Evolutionary conservation across 2,329 filamentous ascomycete genomes (phyloP).

Genomic region (Cercospora sojina): DNA sequence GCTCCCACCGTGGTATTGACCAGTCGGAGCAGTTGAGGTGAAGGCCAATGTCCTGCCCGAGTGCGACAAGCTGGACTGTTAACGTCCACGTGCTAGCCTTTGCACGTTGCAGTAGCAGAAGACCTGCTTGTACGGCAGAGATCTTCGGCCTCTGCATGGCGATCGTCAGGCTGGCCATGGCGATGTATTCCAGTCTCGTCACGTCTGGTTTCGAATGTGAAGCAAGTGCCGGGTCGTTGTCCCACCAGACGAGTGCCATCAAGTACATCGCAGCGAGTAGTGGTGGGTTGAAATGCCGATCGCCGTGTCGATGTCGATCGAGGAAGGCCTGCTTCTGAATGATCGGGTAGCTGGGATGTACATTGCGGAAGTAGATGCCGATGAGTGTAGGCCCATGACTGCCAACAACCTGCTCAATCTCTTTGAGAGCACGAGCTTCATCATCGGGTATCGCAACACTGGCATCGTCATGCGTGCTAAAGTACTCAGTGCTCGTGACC

Average conservation of each 20-base stretch:
- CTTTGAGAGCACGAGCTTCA: slow-evolving; percentile 65
- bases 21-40: slow-evolving; percentile 84
- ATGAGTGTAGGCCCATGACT: slow-evolving; percentile 75
- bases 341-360: slow-evolving; percentile 80
- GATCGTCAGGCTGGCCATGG: slow-evolving; percentile 69
- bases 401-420: slow-evolving; percentile 72
- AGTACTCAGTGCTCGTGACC: slow-evolving; percentile 75
- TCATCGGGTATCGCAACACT: slow-evolving; percentile 71
- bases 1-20: slow-evolving; percentile 87
- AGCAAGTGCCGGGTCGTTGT: slow-evolving; percentile 66
- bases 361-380: slow-evolving; percentile 76
- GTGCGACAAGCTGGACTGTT: slow-evolving; percentile 82
- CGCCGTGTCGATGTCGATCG: slow-evolving; percentile 71
- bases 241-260: slow-evolving; percentile 85
- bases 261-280: slow-evolving; percentile 80
- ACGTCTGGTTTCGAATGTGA: slow-evolving; percentile 67
- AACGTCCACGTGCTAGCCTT: slow-evolving; percentile 79
- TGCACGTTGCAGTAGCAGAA: slow-evolving; percentile 71
- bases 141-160: slow-evolving; percentile 80
- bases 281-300: slow-evolving; percentile 72
- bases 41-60: slow-evolving; percentile 81
- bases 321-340: slow-evolving; percentile 78
- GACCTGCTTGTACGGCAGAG: slow-evolving; percentile 73
- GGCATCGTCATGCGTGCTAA: slow-evolving; percentile 74
- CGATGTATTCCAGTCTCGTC: slow-evolving; percentile 69